Percentiles rank a stretch among this genome's conserved stretches.
These are phyloP conservation scores for Mediolabrus comicus DNA, from an alignment of 108 stramenopile genomes.

Conservation along the genomic window DNA sequence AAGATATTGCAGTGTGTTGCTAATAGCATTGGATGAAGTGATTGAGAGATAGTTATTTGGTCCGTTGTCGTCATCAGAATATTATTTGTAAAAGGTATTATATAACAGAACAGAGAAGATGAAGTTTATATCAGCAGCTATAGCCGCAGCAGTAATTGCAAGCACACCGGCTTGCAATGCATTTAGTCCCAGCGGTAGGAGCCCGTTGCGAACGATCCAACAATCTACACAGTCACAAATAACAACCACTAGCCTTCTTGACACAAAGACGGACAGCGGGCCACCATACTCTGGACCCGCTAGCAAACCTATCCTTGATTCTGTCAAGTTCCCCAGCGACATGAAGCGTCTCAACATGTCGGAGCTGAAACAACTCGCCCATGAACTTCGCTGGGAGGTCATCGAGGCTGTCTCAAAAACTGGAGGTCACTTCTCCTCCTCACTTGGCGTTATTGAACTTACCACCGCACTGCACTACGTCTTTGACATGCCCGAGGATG, in stretches of 20 bases:
- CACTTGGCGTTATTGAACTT: slow-evolving; percentile 93
- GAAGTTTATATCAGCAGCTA: slow-evolving; percentile 1
- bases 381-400: slow-evolving; percentile 94
- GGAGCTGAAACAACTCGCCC: slow-evolving; percentile 91
- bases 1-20: background rate
- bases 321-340: slow-evolving; percentile 76
- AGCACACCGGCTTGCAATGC: slow-evolving; percentile 1
- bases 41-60: background rate
- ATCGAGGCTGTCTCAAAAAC: slow-evolving; percentile 95
- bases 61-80: too few relatives aligned
- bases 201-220: slow-evolving; percentile 1
- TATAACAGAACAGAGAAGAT: background rate
- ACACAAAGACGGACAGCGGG: slow-evolving; percentile 17
- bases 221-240: background rate
- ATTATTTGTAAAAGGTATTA: background rate
- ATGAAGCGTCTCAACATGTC: slow-evolving; percentile 87
- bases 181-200: slow-evolving; percentile 1
- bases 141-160: background rate
- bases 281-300: slow-evolving; percentile 85
- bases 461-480: slow-evolving; percentile 97
- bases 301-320: slow-evolving; percentile 89
- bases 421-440: slow-evolving; percentile 94
- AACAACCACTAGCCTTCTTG: background rate
- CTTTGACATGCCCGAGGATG: slow-evolving; percentile 97
- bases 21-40: background rate